These are phyloP conservation scores for Panicum hallii DNA, from an alignment of 202 grass and related monocot species.

Conservation along the genomic window DNA sequence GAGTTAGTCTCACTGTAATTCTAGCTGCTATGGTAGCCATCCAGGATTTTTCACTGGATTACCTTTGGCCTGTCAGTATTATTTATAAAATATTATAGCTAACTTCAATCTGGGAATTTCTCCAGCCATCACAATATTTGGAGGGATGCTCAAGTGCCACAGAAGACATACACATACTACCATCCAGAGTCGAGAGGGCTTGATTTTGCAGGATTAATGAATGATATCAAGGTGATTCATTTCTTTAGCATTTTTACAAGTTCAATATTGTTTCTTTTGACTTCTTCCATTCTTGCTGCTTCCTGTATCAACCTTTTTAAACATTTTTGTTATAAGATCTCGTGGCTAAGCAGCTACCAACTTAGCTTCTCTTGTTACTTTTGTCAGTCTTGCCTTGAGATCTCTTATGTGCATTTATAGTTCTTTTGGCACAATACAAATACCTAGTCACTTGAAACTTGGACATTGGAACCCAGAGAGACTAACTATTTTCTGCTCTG, in stretches of 20 bases:
- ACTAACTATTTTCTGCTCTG: conserved; percentile 3
- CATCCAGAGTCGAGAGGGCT: conserved; percentile 86
- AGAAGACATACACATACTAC: conserved; percentile 83
- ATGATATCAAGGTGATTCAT: conserved; percentile 82
- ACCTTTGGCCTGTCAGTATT: conserved; percentile 10
- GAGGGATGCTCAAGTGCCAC: conserved; percentile 89
- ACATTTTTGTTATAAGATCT: background rate
- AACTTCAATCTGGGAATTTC: conserved; percentile 40
- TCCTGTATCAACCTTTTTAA: conserved; percentile 20
- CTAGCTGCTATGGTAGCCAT: background rate
- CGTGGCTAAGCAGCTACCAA: background rate
- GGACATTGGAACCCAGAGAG: background rate
- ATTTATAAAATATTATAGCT: conserved; percentile 13
- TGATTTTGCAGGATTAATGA: conserved; percentile 88
- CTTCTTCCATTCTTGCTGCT: conserved; percentile 17
- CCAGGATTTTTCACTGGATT: background rate
- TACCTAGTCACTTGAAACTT: background rate
- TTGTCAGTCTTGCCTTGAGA: background rate
- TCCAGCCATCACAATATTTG: conserved; percentile 97
- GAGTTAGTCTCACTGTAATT: background rate
- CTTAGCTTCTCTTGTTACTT: background rate
- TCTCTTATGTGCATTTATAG: conserved; percentile 17
- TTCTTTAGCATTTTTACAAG: background rate
- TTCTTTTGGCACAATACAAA: conserved; percentile 7
- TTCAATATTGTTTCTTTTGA: background rate